These are phyloP conservation scores for Dendrobium huoshanense DNA, from an alignment of 106 monocot species.

Conservation along the genomic window DNA sequence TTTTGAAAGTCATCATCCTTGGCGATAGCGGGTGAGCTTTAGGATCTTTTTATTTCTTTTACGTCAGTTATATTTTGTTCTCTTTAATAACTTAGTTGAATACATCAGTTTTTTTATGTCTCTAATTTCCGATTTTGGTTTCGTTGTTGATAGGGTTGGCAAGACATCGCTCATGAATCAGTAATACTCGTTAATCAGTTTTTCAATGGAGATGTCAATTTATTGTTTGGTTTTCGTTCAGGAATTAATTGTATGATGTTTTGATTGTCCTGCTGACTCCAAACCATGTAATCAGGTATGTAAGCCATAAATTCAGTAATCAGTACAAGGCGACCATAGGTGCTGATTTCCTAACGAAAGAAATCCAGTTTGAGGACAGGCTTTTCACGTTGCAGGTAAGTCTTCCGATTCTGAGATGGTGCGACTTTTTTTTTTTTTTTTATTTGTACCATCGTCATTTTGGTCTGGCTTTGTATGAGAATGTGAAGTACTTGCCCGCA, in stretches of 20 bases:
- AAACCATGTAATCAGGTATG: conserved; percentile 39
- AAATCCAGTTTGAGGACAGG: conserved; percentile 74
- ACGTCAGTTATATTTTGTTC: not conserved
- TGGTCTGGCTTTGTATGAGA: not conserved
- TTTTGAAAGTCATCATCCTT: conserved; percentile 98
- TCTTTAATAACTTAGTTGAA: not conserved
- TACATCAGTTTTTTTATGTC: not conserved
- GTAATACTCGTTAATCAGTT: conserved; percentile 19
- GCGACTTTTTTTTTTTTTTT: not conserved
- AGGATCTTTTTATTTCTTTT: not conserved
- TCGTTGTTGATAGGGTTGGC: conserved; percentile 47
- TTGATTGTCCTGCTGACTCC: conserved; percentile 7
- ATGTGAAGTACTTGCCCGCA: not conserved
- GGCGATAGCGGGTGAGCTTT: conserved; percentile 82
- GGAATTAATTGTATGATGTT: not conserved
- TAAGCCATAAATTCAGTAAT: conserved; percentile 82
- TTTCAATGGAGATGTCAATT: not conserved
- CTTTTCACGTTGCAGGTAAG: conserved; percentile 76
- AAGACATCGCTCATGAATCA: conserved; percentile 92
- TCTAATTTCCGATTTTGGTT: not conserved
- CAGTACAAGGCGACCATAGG: conserved; percentile 90
- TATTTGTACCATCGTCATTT: not conserved
- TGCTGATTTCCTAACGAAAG: conserved; percentile 85
- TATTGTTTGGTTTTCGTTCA: conserved; percentile 4
- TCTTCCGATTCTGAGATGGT: not conserved